These are phyloP conservation scores for Trichoderma simmonsii DNA, from an alignment of 2,329 filamentous ascomycete genomes.

Conservation along the genomic window DNA sequence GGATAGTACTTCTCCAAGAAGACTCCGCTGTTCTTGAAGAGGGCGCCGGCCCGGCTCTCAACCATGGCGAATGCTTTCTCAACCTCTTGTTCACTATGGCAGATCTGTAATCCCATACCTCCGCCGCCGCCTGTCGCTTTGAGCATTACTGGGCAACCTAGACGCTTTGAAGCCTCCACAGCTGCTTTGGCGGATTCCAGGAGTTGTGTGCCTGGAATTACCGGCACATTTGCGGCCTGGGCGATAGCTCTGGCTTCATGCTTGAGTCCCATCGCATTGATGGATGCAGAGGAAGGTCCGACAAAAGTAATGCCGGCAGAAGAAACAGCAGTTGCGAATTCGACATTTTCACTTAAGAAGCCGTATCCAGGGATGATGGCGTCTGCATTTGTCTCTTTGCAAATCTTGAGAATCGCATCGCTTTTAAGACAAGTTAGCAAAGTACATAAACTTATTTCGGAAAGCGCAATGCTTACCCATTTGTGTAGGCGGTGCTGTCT, in stretches of 20 bases:
- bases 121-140: neutral
- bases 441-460: neutral
- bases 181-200: neutral
- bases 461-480: neutral
- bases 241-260: neutral
- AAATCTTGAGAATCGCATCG: neutral
- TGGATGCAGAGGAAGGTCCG: neutral
- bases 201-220: neutral
- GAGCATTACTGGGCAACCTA: neutral
- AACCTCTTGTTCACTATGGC: neutral
- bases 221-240: neutral
- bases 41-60: conserved; percentile 30
- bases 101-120: neutral
- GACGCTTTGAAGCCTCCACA: neutral
- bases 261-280: neutral
- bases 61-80: neutral
- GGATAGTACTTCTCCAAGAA: conserved; percentile 39
- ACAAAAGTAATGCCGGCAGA: neutral
- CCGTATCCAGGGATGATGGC: neutral
- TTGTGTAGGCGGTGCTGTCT: neutral
- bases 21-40: conserved; percentile 40
- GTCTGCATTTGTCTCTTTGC: neutral
- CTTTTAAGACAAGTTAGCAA: neutral
- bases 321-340: neutral
- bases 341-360: neutral